Conservation (phyloP, 306 rosid genomes). For the Elaeagnus macrophylla region DNA sequence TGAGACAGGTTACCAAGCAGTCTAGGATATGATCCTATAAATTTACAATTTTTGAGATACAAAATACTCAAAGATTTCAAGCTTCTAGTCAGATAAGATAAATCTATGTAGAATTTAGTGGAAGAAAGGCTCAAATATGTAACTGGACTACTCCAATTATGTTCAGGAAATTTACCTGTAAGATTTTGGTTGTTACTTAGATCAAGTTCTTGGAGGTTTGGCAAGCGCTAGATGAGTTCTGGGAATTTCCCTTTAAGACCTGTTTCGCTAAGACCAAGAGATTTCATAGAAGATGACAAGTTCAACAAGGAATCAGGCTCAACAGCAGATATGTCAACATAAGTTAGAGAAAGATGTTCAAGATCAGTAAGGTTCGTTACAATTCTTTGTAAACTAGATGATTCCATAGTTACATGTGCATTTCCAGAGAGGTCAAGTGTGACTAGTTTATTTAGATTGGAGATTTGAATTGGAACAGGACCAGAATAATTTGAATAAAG, state of each 20-base stretch:
- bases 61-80: background rate
- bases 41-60: background rate
- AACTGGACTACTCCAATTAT: conserved; percentile 8
- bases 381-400: background rate
- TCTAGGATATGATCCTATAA: background rate
- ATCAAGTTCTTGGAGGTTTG: background rate
- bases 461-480: background rate
- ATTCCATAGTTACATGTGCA: background rate
- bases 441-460: background rate
- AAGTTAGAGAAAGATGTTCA: background rate
- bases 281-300: conserved; percentile 8
- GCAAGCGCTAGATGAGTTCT: background rate
- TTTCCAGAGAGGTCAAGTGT: background rate
- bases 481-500: background rate
- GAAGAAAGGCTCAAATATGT: background rate
- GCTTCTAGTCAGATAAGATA: background rate
- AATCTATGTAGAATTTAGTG: background rate
- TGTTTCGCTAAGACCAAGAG: accelerated
- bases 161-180: background rate
- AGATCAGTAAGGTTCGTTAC: background rate
- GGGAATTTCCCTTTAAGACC: background rate
- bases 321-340: background rate
- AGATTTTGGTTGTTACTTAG: accelerated
- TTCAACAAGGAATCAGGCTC: background rate
- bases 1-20: background rate